Conservation (phyloP, 169 alveolate genomes). For the Cryptosporidium sp. region DNA sequence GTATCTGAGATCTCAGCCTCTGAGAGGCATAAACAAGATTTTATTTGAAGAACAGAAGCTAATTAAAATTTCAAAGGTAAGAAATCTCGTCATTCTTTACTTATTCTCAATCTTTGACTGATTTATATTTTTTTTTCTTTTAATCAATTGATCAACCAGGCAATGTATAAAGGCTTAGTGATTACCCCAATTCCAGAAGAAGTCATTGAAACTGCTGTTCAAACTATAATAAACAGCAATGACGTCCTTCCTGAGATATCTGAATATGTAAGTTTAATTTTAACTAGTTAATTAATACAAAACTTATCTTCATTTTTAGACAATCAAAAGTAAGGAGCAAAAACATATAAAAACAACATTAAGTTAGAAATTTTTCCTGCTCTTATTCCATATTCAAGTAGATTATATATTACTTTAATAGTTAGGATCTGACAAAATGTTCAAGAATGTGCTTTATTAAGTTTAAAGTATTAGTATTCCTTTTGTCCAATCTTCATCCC, state of each 20-base stretch:
- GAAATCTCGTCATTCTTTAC: not conserved
- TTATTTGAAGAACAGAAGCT: conserved; percentile 33
- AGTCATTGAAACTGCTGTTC: conserved; percentile 43
- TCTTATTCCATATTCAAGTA: not conserved
- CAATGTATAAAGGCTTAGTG: conserved; percentile 40
- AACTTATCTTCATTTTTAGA: not conserved
- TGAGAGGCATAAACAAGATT: conserved; percentile 8
- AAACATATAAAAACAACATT: conserved; percentile 10
- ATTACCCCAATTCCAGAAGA: conserved; percentile 58
- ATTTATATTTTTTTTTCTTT: not conserved
- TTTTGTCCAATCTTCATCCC: not conserved
- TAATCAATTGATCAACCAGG: not conserved
- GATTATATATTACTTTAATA: not conserved
- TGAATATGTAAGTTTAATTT: conserved; percentile 36
- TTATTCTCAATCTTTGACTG: too few species aligned
- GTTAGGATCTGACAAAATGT: not conserved
- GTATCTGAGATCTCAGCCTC: conserved; percentile 39
- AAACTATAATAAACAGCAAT: conserved; percentile 39
- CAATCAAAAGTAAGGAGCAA: conserved; percentile 4
- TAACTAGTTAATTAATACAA: not conserved
- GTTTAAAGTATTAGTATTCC: too few species aligned
- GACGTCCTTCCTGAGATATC: conserved; percentile 29
- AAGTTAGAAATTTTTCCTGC: not conserved
- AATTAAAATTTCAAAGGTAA: conserved; percentile 62
- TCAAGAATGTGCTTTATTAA: too few species aligned